Evolutionary conservation across 495 filamentous ascomycete species (phyloP).

Genomic region (Podospora didyma): DNA sequence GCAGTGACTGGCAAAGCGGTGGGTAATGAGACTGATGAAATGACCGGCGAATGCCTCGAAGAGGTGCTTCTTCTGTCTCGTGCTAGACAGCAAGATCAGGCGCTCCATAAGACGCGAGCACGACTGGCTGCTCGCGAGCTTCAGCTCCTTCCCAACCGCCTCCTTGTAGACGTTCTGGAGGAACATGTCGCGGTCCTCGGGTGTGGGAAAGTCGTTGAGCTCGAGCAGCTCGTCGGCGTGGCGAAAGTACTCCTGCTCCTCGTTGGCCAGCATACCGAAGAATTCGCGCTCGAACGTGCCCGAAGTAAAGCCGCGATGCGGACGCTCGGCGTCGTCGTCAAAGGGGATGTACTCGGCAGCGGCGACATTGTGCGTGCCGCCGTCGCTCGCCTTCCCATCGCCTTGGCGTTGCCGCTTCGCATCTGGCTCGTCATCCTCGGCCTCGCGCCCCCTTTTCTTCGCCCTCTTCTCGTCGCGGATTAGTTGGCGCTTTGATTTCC

Average conservation of each 20-base stretch:
- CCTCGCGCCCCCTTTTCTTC: conserved; percentile 30
- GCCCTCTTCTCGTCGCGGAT: conserved; percentile 44
- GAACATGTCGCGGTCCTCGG: conserved; percentile 76
- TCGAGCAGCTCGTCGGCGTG: conserved; percentile 84
- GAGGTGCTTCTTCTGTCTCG: conserved; percentile 75
- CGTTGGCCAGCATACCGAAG: conserved; percentile 83
- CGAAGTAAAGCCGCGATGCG: conserved; percentile 11
- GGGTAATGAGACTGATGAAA: conserved; percentile 83
- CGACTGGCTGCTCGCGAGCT: conserved; percentile 90
- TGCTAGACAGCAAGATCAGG: conserved; percentile 75
- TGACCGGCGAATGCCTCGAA: conserved; percentile 84
- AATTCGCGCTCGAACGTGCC: conserved; percentile 52
- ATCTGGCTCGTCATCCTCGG: conserved; percentile 25
- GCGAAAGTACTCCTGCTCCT: conserved; percentile 94
- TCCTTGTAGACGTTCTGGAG: conserved; percentile 81
- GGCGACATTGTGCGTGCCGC: conserved; percentile 6
- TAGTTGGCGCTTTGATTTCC: conserved; percentile 42
- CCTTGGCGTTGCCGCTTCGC: conserved; percentile 36
- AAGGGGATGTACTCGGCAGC: conserved; percentile 27
- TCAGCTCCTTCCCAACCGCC: conserved; percentile 87
- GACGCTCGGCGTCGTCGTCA: conserved; percentile 22
- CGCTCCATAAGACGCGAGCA: conserved; percentile 92
- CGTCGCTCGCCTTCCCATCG: not conserved
- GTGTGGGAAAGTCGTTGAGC: conserved; percentile 72
- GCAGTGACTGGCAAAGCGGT: conserved; percentile 94